A percentile compares a stretch with the other conserved stretches of the same genome.
Evolutionary conservation across 169 alveolate genomes (phyloP).

Genomic region (Plasmodium sp.): DNA sequence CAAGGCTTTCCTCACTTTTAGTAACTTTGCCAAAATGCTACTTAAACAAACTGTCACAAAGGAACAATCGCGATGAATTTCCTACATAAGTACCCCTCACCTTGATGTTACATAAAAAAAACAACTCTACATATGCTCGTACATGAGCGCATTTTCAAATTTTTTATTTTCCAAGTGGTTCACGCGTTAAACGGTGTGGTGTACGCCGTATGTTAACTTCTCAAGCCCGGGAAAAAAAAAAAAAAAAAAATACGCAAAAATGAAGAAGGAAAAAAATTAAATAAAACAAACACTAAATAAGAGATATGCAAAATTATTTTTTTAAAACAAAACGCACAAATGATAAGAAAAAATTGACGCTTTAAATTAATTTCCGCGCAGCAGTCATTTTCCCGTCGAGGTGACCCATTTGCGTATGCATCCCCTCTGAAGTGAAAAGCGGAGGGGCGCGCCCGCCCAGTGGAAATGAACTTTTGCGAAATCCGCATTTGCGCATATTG

Average conservation of each 20-base stretch:
- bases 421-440: not conserved
- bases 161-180: not conserved
- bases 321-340: not conserved
- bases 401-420: not conserved
- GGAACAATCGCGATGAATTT: not conserved
- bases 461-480: not conserved
- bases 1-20: not conserved
- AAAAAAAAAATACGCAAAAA: not conserved
- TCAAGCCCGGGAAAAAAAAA: not conserved
- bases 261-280: not conserved
- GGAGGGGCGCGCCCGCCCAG: not conserved
- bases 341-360: not conserved
- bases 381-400: not conserved
- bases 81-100: not conserved
- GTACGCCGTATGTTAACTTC: not conserved
- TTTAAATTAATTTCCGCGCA: not conserved
- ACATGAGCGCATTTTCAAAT: not conserved
- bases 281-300: not conserved
- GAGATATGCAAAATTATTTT: not conserved
- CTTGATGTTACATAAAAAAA: not conserved
- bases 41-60: not conserved
- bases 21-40: not conserved
- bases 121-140: not conserved
- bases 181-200: not conserved
- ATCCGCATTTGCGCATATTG: not conserved